Evolutionary conservation across 768 basidiomycete species (phyloP).

Genomic region (Lanmaoa rubissima): DNA sequence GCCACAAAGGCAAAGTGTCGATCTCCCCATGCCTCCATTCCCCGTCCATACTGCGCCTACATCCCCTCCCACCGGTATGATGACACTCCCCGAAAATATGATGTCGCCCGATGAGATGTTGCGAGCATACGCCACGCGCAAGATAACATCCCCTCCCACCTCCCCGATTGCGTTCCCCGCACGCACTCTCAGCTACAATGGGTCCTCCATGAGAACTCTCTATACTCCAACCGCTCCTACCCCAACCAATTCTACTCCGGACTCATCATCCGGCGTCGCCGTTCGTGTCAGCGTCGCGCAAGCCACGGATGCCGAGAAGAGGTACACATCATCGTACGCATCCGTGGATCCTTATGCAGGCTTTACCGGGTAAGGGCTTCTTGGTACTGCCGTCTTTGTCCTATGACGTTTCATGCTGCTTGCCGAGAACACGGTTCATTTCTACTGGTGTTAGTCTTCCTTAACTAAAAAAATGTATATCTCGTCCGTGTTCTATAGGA

Average conservation of each 20-base stretch:
- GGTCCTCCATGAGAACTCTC: constrained; percentile 30
- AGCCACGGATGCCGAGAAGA: constrained; percentile 18
- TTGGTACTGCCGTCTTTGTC: background rate
- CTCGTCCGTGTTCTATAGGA: constrained; percentile 13
- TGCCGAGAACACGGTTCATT: background rate
- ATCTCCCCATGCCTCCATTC: constrained; percentile 34
- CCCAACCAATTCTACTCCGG: constrained; percentile 13
- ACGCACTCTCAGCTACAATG: constrained; percentile 23
- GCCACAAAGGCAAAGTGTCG: constrained; percentile 24
- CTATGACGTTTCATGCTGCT: background rate
- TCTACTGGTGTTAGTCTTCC: background rate
- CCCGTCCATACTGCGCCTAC: constrained; percentile 31
- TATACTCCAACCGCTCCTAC: constrained; percentile 24
- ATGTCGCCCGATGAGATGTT: constrained; percentile 77
- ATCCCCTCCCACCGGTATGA: constrained; percentile 40
- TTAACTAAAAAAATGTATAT: constrained; percentile 16
- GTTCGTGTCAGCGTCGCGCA: constrained; percentile 9
- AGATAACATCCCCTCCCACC: constrained; percentile 33
- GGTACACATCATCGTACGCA: constrained; percentile 26
- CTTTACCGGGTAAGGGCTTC: constrained; percentile 5
- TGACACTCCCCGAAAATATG: constrained; percentile 38
- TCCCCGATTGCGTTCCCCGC: constrained; percentile 32
- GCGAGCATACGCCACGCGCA: constrained; percentile 63
- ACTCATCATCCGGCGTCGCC: background rate
- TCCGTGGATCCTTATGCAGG: constrained; percentile 26